These are phyloP conservation scores for Herpetospermum pedunculosum DNA, from an alignment of 306 rosid genomes.

Conservation along the genomic window DNA sequence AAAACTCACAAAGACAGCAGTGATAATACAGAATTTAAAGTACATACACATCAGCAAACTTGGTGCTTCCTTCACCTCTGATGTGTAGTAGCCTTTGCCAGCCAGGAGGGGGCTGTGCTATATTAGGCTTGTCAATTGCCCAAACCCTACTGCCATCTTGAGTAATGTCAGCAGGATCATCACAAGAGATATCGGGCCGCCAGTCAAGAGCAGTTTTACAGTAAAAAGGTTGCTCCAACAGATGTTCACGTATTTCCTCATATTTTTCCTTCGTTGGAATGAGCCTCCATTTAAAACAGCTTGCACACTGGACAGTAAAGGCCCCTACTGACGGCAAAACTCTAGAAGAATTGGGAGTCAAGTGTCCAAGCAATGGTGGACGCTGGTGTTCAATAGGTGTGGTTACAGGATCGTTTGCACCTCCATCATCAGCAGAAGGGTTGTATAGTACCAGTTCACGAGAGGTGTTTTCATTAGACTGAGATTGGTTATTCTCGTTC, in stretches of 20 bases:
- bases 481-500: slow-evolving; percentile 31
- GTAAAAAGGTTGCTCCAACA: slow-evolving; percentile 60
- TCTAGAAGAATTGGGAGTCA: slow-evolving; percentile 25
- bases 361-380: slow-evolving; percentile 9
- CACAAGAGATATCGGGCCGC: slow-evolving; percentile 67
- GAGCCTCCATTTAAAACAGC: slow-evolving; percentile 92
- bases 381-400: slow-evolving; percentile 21
- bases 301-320: slow-evolving; percentile 86
- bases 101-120: slow-evolving; percentile 79
- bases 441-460: slow-evolving; percentile 67
- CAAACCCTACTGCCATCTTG: slow-evolving; percentile 85
- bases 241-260: slow-evolving; percentile 77
- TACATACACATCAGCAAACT: slow-evolving; percentile 80
- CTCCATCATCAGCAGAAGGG: slow-evolving; percentile 28
- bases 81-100: slow-evolving; percentile 83
- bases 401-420: slow-evolving; percentile 21
- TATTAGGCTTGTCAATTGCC: slow-evolving; percentile 96
- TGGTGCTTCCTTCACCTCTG: slow-evolving; percentile 83
- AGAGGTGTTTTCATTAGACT: slow-evolving; percentile 26
- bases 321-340: slow-evolving; percentile 67
- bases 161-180: slow-evolving; percentile 71
- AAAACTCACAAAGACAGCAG: not conserved
- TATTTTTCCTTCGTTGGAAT: slow-evolving; percentile 79
- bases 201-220: slow-evolving; percentile 73
- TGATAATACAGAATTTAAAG: not conserved